Evolutionary conservation across 2,329 filamentous ascomycete species (phyloP), one percentile per base, ranked within the genome.

Genomic region (Exophiala xenobiotica): DNA sequence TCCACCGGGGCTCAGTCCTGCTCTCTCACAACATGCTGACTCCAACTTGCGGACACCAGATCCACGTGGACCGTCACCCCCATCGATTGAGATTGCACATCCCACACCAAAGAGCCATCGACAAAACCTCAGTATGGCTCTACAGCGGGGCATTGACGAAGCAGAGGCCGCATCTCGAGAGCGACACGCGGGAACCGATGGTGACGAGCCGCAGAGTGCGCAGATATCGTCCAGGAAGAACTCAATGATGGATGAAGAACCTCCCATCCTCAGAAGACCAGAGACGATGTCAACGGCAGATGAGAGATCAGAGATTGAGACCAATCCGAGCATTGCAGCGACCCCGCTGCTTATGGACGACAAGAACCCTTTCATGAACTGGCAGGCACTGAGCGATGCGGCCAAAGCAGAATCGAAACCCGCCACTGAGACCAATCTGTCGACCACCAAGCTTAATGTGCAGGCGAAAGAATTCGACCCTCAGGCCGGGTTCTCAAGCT

Each of bases 141-240:
- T 95, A 19, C 90, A 96, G 66, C 86, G 85, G 56, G 90, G 93
- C 60, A 86, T 95, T 49, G 86, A 93, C 43, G 87, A 91, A 64
- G 86, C 88, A 3, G 88, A 95, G 63, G 92, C 55, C 19, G 67
- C 66, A 14, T 58, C 71, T 33, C 64, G 63, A n/a, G 65, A 67
- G 7, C 62, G 67, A 31, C 58, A 64, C 20, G 58, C 56, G 24
- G 60, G 63, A 31, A 53, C 57, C 23, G 20, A 53, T 8, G 49
- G 48, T 29, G 57, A 57, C n/a, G 46, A 59, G 63, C 19, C 47
- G 58, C 11, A 53, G 56, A 31, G 55, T 51, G 26, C 60, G 54
- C 31, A 55, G 54, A 11, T 59, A 58, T 41, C 61, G 61, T 40
- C 65, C 64, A 40, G 63, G 65, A 41, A 53, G 22, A 47, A 45